These are phyloP conservation scores for Kregervanrija pseudodelftensis DNA, from an alignment of 805 yeast genomes.

Conservation along the genomic window DNA sequence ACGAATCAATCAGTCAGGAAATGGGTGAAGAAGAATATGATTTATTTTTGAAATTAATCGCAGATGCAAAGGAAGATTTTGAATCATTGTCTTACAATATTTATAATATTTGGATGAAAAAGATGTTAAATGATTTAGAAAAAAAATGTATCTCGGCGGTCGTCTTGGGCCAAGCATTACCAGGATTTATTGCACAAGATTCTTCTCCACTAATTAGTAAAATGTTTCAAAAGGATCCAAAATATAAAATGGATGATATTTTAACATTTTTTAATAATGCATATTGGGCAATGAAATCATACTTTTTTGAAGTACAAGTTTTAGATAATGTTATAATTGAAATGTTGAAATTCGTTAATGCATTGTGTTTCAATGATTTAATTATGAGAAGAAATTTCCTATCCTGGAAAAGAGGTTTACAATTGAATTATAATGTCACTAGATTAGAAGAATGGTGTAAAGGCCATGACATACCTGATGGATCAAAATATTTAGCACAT, in stretches of 20 bases:
- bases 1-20: constrained; percentile 69
- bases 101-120: constrained; percentile 95
- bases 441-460: constrained; percentile 98
- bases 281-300: constrained; percentile 88
- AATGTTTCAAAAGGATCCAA: constrained; percentile 64
- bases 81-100: constrained; percentile 89
- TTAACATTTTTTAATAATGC: constrained; percentile 83
- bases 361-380: constrained; percentile 89
- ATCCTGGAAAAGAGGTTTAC: constrained; percentile 97
- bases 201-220: constrained; percentile 73
- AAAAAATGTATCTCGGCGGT: constrained; percentile 94
- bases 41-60: constrained; percentile 82
- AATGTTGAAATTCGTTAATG: constrained; percentile 79
- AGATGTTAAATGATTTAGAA: constrained; percentile 82
- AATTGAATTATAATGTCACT: constrained; percentile 92
- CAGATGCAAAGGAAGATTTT: constrained; percentile 88
- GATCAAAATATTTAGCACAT: constrained; percentile 75
- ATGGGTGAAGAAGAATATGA: constrained; percentile 87
- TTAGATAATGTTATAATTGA: constrained; percentile 80
- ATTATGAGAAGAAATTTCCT: constrained; percentile 90
- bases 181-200: constrained; percentile 91
- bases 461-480: constrained; percentile 84
- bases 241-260: constrained; percentile 91
- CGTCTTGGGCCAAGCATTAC: constrained; percentile 87
- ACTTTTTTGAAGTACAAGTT: constrained; percentile 78